Conservation (phyloP, 2,329 filamentous ascomycete species). For the Cercospora citrullina region DNA sequence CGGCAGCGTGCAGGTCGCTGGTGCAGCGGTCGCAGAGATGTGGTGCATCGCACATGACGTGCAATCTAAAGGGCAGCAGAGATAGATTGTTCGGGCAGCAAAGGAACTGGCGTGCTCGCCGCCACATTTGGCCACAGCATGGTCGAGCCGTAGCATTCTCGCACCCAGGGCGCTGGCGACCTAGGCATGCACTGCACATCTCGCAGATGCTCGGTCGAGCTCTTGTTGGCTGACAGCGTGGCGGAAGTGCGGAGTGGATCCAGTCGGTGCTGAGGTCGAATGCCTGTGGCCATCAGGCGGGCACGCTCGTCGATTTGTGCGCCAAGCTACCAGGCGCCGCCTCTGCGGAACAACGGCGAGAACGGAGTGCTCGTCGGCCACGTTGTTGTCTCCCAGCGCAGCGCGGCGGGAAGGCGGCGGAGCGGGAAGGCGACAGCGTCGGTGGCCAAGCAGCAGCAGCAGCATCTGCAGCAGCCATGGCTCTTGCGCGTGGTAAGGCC, state of each 20-base stretch:
- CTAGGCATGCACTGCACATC: constrained; percentile 26
- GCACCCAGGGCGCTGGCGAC: constrained; percentile 23
- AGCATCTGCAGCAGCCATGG: constrained; percentile 18
- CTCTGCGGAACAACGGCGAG: not conserved
- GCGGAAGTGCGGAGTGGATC: constrained; percentile 21
- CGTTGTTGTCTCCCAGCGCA: constrained; percentile 18
- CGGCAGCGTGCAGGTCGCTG: constrained; percentile 16
- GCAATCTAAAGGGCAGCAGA: constrained; percentile 20
- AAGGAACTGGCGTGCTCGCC: constrained; percentile 24
- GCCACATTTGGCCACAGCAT: constrained; percentile 30
- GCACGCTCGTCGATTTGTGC: constrained; percentile 11
- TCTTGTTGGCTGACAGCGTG: constrained; percentile 23
- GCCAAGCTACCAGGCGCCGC: constrained; percentile 1
- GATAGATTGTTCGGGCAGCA: constrained; percentile 27
- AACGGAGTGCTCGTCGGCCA: constrained; percentile 11
- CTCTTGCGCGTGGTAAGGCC: constrained; percentile 17
- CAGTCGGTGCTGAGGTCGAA: constrained; percentile 15
- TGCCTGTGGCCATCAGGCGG: constrained; percentile 15
- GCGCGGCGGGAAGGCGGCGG: not conserved
- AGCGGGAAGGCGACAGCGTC: not conserved
- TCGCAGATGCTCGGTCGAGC: constrained; percentile 32
- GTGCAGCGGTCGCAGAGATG: constrained; percentile 21
- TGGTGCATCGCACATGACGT: constrained; percentile 31
- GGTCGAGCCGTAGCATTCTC: constrained; percentile 27
- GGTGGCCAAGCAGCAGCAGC: not conserved